Base-by-base conservation (phyloP, 106 monocot genomes). In the Phalaenopsis aphrodite region DNA sequence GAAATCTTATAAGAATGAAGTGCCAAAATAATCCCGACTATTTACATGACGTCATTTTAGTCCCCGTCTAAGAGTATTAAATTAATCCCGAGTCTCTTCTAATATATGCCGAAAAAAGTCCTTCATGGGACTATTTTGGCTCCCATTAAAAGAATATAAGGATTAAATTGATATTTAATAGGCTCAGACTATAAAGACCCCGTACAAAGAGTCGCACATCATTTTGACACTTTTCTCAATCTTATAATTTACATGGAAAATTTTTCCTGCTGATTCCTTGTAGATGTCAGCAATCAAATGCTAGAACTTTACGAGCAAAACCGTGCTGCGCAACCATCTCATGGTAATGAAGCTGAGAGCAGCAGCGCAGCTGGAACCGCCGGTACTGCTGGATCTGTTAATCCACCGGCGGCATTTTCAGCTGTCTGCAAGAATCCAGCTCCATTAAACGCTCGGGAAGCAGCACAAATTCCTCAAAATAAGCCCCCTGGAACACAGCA, bases 201-300 rank as follows among this genome's bases (percentile, higher is more conserved):
- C 30, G 30, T 30, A 30, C 30, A 30, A 30, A 30, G 30, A 30
- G 30, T 30, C 30, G 0, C 30, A 30, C 0, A 30, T 30, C 30
- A 30, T 30, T 30, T 30, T 30, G 30, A 30, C 30, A 30, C 30
- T 30, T 30, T 30, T 30, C 0, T 30, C 30, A 30, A 30, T 30
- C 10, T 23, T 10, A 56, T 7, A 30, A 15, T 82, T 66, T 30
- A 3, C 14, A 56, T 65, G 56, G 38, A 72, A 48, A 30, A 58
- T 38, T 64, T 47, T 77, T 77, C 38, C 46, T 78, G 55, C 74
- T 81, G 57, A 69, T 82, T 75, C 55, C 37, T 78, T 82, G 79
- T 83, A 91, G 91, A 91, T 78, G 87, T 91, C 75, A 91, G 91
- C 91, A 91, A 88, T 82, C 91, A 91, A 78, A 91, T 91, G 87